Evolutionary conservation across 2,329 filamentous ascomycete species (phyloP).

Genomic region (Neoarthrinium moseri): DNA sequence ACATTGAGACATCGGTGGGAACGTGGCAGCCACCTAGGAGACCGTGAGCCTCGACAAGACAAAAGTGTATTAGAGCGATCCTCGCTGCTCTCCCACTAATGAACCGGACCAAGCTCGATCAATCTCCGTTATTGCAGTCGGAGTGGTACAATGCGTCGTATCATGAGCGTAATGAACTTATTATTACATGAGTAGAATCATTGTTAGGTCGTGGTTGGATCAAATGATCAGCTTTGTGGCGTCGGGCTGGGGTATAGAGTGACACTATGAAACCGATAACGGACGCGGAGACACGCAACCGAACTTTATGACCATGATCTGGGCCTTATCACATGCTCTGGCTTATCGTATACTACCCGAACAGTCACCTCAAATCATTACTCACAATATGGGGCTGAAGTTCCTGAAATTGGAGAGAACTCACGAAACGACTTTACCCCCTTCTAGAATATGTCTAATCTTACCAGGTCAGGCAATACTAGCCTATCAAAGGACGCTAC

Average conservation of each 20-base stretch:
- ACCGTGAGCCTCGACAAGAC: too few species aligned
- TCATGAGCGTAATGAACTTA: too few species aligned
- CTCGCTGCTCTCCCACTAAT: too few species aligned
- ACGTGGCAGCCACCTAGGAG: too few species aligned
- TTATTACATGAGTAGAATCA: conserved; percentile 9
- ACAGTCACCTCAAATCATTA: background rate
- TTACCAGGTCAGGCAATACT: conserved; percentile 11
- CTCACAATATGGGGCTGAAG: background rate
- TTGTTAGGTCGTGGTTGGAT: background rate
- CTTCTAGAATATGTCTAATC: background rate
- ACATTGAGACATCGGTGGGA: too few species aligned
- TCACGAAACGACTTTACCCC: conserved; percentile 1
- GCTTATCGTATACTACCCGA: background rate
- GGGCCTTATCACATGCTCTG: conserved; percentile 7
- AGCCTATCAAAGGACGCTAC: conserved; percentile 2
- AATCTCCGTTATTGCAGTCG: too few species aligned
- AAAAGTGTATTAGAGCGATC: too few species aligned
- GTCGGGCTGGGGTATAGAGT: background rate
- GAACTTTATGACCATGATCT: too few species aligned
- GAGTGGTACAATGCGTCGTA: too few species aligned
- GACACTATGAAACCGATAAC: conserved; percentile 8
- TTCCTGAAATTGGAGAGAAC: background rate
- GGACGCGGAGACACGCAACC: too few species aligned
- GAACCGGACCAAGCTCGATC: too few species aligned
- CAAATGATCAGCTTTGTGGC: conserved; percentile 2